phyloP scores from a whole-genome alignment of 495 filamentous ascomycete genomes.

The Talaromyces nanjingensis region DNA sequence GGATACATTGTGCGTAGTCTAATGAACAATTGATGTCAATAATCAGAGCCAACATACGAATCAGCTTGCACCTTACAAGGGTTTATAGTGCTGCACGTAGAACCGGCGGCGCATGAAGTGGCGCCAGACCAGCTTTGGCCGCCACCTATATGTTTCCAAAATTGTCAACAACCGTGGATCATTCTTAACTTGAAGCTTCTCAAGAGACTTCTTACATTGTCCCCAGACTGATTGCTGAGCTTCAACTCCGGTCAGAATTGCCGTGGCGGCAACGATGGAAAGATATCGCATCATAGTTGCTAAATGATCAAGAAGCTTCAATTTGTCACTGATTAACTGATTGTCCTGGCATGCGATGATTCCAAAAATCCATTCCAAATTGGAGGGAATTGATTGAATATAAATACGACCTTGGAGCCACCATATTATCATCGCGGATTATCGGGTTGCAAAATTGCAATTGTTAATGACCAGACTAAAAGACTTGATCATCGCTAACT shows the following conservation, averaged over 20 bases:
- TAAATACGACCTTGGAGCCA: neutral
- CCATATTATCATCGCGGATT: neutral
- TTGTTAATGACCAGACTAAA: neutral
- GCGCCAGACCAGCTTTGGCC: neutral
- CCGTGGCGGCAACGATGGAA: neutral
- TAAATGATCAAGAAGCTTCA: neutral
- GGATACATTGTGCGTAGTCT: constrained; percentile 4
- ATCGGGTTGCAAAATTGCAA: neutral
- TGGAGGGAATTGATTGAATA: neutral
- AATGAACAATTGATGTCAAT: neutral
- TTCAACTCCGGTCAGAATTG: constrained; percentile 2
- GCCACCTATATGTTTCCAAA: neutral
- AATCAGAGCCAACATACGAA: neutral
- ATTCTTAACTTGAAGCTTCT: neutral
- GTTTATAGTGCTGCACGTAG: neutral
- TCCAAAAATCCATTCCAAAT: neutral
- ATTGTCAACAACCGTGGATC: neutral
- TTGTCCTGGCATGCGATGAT: neutral
- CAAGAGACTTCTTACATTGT: neutral
- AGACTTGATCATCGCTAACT: neutral
- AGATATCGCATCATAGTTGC: neutral
- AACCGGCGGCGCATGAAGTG: neutral
- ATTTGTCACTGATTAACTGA: neutral
- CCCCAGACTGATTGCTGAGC: constrained; percentile 5
- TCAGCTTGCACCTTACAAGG: neutral